Percentiles rank a stretch among this genome's conserved stretches.
phyloP scores from a whole-genome alignment of 2,329 filamentous ascomycete genomes.

The Epichloe sp. region DNA sequence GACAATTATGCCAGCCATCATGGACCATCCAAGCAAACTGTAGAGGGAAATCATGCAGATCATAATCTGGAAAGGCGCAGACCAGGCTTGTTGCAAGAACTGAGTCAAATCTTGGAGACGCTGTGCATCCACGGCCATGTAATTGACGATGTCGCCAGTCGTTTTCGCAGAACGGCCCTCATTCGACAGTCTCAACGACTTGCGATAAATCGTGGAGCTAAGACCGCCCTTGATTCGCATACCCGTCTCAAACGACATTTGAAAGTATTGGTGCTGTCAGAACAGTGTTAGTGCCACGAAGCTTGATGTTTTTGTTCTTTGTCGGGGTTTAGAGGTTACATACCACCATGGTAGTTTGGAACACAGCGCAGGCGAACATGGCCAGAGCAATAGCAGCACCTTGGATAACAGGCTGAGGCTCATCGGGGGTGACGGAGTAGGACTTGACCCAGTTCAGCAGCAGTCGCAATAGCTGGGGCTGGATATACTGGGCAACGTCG shows the following conservation, averaged over 20 bases:
- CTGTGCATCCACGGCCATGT: conserved; percentile 98
- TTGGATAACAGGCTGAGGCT: conserved; percentile 65
- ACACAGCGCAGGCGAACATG: conserved; percentile 81
- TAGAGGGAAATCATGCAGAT: conserved; percentile 95
- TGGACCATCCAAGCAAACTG: conserved; percentile 84
- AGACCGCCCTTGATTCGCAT: conserved; percentile 93
- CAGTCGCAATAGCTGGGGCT: conserved; percentile 77
- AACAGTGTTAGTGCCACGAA: background rate
- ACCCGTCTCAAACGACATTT: conserved; percentile 83
- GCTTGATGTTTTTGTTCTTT: background rate
- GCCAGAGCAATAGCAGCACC: conserved; percentile 78
- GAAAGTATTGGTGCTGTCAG: conserved; percentile 78
- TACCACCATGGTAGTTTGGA: conserved; percentile 71
- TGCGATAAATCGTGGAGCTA: conserved; percentile 83
- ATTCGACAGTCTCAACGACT: conserved; percentile 80
- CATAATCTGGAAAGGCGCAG: conserved; percentile 88
- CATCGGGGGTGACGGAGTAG: conserved; percentile 40
- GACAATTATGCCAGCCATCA: conserved; percentile 86
- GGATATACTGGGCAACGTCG: conserved; percentile 73
- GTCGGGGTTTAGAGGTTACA: conserved; percentile 9
- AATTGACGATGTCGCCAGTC: conserved; percentile 96
- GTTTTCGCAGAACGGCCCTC: conserved; percentile 81
- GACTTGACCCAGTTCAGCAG: conserved; percentile 78
- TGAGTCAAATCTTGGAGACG: conserved; percentile 89
- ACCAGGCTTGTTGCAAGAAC: conserved; percentile 92